Evolutionary conservation across 257 asterid species (phyloP).

Genomic region (Solanum bulbocastanum): DNA sequence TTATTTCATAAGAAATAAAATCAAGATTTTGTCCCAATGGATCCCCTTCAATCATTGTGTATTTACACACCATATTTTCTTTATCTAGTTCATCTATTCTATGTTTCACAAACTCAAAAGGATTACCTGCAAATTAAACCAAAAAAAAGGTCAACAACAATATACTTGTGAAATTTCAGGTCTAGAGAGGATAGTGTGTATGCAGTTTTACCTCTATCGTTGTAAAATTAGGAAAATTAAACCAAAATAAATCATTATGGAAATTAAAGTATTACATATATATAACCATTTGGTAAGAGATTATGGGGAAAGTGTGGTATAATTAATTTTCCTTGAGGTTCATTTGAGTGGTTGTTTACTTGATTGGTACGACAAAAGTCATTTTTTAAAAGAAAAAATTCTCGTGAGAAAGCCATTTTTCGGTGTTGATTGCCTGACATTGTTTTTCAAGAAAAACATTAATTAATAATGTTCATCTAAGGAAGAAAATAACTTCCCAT

Average conservation of each 20-base stretch:
- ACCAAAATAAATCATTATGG: neutral
- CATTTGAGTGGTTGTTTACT: neutral
- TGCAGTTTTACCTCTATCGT: neutral
- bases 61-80: slow-evolving; percentile 13
- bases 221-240: too few relatives aligned
- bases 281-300: neutral
- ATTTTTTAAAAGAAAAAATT: neutral
- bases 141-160: neutral
- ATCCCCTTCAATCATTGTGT: slow-evolving; percentile 29
- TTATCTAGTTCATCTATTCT: slow-evolving; percentile 18
- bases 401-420: too few relatives aligned
- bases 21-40: slow-evolving; percentile 14
- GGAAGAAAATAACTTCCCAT: too few relatives aligned
- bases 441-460: too few relatives aligned
- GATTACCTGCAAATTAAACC: slow-evolving; percentile 5
- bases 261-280: neutral
- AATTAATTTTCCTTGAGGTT: neutral
- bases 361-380: neutral
- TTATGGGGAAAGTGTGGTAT: neutral
- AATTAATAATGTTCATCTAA: too few relatives aligned
- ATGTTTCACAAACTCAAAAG: slow-evolving; percentile 21
- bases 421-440: too few relatives aligned
- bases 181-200: neutral
- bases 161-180: neutral
- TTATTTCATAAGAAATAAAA: slow-evolving; percentile 14